Conservation (phyloP, 83 land plant species). For the Diphasiastrum complanatum region DNA sequence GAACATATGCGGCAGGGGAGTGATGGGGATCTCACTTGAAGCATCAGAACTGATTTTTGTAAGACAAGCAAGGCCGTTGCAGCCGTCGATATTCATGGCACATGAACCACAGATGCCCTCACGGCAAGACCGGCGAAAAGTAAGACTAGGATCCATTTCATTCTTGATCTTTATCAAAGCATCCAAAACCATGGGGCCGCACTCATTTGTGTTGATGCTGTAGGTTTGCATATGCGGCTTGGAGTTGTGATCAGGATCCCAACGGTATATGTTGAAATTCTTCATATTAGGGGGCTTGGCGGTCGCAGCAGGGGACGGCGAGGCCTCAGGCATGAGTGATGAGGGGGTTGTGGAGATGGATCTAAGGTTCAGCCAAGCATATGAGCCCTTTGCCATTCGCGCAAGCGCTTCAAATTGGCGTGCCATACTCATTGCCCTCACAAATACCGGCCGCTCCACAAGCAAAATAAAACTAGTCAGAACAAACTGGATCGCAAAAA, state of each 20-base stretch:
- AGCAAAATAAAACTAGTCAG: no score
- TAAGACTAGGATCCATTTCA: constrained; percentile 65
- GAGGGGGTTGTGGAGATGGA: constrained; percentile 13
- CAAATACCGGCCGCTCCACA: no score
- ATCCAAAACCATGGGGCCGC: constrained; percentile 91
- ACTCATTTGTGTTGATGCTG: constrained; percentile 55
- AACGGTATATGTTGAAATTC: constrained; percentile 76
- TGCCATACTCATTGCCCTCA: no score
- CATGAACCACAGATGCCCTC: constrained; percentile 96
- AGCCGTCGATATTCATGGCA: constrained; percentile 87
- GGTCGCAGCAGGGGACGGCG: constrained; percentile 27
- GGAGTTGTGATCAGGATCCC: constrained; percentile 58
- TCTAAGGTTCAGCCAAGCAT: no score
- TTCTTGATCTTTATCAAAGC: constrained; percentile 88
- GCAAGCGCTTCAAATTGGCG: no score
- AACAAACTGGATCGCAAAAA: no score
- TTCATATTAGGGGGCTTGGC: constrained; percentile 21
- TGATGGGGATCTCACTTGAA: constrained; percentile 35
- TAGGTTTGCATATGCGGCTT: constrained; percentile 62
- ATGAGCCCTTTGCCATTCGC: no score
- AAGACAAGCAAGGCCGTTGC: constrained; percentile 83
- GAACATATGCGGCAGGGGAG: constrained; percentile 87
- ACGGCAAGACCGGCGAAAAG: constrained; percentile 86
- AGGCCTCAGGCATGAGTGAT: background rate
- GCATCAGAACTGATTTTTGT: constrained; percentile 49